Conservation (phyloP, 1,139 yeast genomes). For the Kurtzmaniella quercitrusa region DNA sequence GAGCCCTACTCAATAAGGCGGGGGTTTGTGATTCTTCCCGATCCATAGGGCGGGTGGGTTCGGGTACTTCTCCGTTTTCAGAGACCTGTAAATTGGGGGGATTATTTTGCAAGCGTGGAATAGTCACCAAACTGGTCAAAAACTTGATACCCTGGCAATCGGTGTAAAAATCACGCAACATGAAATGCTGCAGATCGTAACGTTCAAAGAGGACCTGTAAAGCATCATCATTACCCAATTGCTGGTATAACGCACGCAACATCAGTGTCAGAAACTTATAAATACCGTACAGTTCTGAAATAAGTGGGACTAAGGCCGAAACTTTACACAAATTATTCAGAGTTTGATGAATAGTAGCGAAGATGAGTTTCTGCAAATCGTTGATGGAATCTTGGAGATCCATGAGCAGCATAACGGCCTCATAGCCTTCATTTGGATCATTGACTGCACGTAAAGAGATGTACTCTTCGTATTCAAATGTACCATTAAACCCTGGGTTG, state of each 20-base stretch:
- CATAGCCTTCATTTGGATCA: constrained; percentile 96
- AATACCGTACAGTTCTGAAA: constrained; percentile 92
- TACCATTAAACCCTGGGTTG: constrained; percentile 90
- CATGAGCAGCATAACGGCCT: constrained; percentile 82
- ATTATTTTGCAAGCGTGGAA: constrained; percentile 69
- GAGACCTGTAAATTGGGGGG: constrained; percentile 65
- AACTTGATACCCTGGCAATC: constrained; percentile 86
- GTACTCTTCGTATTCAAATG: constrained; percentile 94
- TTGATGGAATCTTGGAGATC: constrained; percentile 82
- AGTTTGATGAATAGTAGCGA: constrained; percentile 66
- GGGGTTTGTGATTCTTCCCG: constrained; percentile 23
- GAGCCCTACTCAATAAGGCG: constrained; percentile 11
- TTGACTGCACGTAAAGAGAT: constrained; percentile 81
- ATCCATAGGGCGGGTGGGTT: constrained; percentile 39
- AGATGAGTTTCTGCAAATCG: constrained; percentile 71
- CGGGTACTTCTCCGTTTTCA: constrained; percentile 36
- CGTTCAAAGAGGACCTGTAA: constrained; percentile 70
- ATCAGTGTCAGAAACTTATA: constrained; percentile 85
- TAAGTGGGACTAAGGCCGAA: constrained; percentile 84
- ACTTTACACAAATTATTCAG: constrained; percentile 76
- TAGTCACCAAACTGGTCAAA: constrained; percentile 76
- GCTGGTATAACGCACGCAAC: constrained; percentile 83
- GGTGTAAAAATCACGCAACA: constrained; percentile 81
- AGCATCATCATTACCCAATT: constrained; percentile 75
- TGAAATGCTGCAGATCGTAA: constrained; percentile 73